A percentile compares a stretch with the other conserved stretches of the same genome.
Evolutionary conservation across 495 filamentous ascomycete genomes (phyloP).

Genomic region (Chaetomium fimeti): DNA sequence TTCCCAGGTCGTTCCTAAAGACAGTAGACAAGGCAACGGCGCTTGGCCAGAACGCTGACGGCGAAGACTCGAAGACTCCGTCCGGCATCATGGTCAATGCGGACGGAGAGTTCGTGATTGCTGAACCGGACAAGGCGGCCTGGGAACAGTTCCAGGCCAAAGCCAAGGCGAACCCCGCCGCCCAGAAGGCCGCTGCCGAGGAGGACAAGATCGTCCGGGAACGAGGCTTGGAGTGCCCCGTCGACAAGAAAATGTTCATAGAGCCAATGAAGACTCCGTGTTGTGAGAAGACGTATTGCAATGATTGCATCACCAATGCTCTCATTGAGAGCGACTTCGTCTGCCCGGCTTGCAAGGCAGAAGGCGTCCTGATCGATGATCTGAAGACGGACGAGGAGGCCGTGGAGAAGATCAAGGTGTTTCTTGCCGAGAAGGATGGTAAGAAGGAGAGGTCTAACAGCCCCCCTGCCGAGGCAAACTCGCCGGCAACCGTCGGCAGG

Average conservation of each 20-base stretch:
- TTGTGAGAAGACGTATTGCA: constrained; percentile 95
- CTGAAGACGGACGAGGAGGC: constrained; percentile 77
- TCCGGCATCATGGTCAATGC: constrained; percentile 93
- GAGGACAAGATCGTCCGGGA: constrained; percentile 77
- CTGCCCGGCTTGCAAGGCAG: constrained; percentile 85
- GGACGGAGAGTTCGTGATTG: constrained; percentile 94
- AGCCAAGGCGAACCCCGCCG: constrained; percentile 75
- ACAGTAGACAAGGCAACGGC: constrained; percentile 86
- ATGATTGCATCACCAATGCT: constrained; percentile 96
- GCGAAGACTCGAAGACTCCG: constrained; percentile 73
- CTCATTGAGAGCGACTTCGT: constrained; percentile 96
- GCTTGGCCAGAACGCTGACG: constrained; percentile 66
- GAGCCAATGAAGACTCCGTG: constrained; percentile 98
- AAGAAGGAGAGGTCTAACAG: constrained; percentile 46
- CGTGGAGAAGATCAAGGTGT: constrained; percentile 72
- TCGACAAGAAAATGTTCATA: constrained; percentile 96
- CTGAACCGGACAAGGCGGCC: constrained; percentile 86
- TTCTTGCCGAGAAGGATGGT: constrained; percentile 66
- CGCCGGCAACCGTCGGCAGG: constrained; percentile 29
- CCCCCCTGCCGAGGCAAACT: constrained; percentile 32
- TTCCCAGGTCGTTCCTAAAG: constrained; percentile 88
- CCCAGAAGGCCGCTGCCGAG: constrained; percentile 65
- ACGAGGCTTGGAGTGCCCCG: constrained; percentile 83
- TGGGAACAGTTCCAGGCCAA: constrained; percentile 98
- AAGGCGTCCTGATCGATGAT: constrained; percentile 90